Evolutionary conservation across 148 eudicot species (phyloP).

Genomic region (Simmondsia chinensis): DNA sequence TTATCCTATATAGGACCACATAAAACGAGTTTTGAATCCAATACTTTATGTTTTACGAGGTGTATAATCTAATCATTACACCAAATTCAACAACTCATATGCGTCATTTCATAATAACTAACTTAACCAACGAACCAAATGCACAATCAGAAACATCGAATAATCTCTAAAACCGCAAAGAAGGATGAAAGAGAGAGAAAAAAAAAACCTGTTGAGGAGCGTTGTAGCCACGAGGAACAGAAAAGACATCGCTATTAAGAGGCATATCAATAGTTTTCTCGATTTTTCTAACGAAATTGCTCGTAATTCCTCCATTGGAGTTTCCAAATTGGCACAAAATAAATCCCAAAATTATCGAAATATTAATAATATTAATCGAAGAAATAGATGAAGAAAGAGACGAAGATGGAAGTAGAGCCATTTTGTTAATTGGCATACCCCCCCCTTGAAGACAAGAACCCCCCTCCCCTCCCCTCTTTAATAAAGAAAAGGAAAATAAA

Average conservation of each 20-base stretch:
- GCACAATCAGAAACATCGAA: background rate
- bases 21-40: no score
- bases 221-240: slow-evolving; percentile 53
- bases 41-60: no score
- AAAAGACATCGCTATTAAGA: slow-evolving; percentile 51
- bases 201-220: slow-evolving; percentile 65
- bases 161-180: background rate
- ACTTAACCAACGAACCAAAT: background rate
- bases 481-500: no score
- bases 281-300: slow-evolving; percentile 35
- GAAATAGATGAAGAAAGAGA: background rate
- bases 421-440: no score
- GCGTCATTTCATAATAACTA: background rate
- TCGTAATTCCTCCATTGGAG: slow-evolving; percentile 49
- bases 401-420: slow-evolving; percentile 7
- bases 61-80: no score
- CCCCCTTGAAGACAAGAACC: no score
- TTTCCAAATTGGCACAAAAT: slow-evolving; percentile 17
- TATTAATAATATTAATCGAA: background rate
- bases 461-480: no score
- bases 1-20: no score
- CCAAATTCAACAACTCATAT: no score
- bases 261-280: slow-evolving; percentile 56
- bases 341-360: slow-evolving; percentile 16
- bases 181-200: background rate